Percentiles rank a stretch among this genome's conserved stretches.
phyloP scores from a whole-genome alignment of 2,329 filamentous ascomycete species.

The Ascosphaera apis region DNA sequence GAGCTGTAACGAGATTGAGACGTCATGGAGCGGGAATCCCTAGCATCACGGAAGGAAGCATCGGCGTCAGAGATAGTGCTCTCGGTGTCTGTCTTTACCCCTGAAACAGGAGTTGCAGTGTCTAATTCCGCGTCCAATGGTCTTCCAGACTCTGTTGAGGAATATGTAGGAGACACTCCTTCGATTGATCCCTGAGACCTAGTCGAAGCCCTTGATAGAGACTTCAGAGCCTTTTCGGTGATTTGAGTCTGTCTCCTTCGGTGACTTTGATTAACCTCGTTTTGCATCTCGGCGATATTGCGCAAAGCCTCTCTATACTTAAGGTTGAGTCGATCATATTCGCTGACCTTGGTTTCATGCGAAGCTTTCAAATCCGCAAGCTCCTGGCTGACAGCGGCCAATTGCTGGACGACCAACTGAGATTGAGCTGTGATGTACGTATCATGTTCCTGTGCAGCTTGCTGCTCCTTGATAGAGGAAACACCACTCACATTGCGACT shows the following conservation, averaged over 20 bases:
- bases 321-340: conserved; percentile 57
- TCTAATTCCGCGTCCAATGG: conserved; percentile 89
- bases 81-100: conserved; percentile 6
- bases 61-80: conserved; percentile 13
- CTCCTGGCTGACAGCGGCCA: conserved; percentile 78
- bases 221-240: background rate
- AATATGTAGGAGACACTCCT: conserved; percentile 19
- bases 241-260: conserved; percentile 20
- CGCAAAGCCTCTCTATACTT: conserved; percentile 84
- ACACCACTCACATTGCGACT: background rate
- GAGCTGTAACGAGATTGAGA: background rate
- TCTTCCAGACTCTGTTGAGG: conserved; percentile 38
- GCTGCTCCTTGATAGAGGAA: background rate
- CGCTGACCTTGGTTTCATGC: conserved; percentile 61
- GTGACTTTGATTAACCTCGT: conserved; percentile 56
- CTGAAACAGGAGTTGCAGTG: conserved; percentile 38
- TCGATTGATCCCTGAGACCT: conserved; percentile 10
- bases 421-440: conserved; percentile 55
- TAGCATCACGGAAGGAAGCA: conserved; percentile 37
- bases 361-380: conserved; percentile 74
- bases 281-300: conserved; percentile 52
- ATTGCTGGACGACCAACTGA: conserved; percentile 72
- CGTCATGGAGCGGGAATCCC: background rate
- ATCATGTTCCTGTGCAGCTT: conserved; percentile 19
- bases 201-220: background rate